Evolutionary conservation across 345 rosid genomes (phyloP).

Genomic region (Citrus mangshanensis): DNA sequence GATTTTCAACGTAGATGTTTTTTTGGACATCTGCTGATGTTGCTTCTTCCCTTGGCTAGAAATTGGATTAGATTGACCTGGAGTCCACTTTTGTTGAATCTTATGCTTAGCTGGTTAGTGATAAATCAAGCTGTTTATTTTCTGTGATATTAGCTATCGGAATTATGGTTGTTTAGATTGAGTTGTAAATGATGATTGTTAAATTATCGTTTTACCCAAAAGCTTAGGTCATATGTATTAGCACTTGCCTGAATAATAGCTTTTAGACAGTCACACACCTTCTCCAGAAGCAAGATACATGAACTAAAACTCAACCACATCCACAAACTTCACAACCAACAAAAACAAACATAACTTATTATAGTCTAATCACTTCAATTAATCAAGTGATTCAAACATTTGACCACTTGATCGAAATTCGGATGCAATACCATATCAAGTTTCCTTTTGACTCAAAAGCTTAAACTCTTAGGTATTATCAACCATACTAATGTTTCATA

Average conservation of each 20-base stretch:
- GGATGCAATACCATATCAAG: background rate
- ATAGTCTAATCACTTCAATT: background rate
- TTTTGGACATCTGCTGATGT: conserved; percentile 57
- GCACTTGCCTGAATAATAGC: background rate
- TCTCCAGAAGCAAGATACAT: background rate
- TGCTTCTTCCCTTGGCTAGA: conserved; percentile 42
- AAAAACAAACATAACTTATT: background rate
- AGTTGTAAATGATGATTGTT: background rate
- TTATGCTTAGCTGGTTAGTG: background rate
- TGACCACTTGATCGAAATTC: background rate
- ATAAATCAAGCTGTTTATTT: background rate
- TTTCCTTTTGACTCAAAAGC: background rate
- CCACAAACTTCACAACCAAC: background rate
- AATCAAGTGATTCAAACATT: background rate
- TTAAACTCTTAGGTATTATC: background rate
- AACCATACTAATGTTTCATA: background rate
- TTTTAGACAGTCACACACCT: background rate
- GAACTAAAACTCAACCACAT: background rate
- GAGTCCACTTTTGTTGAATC: conserved; percentile 29
- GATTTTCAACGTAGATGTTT: background rate
- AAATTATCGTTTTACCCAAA: background rate
- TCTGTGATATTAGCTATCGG: background rate
- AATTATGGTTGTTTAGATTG: background rate
- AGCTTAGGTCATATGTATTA: too few species aligned
- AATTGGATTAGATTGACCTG: conserved; percentile 77